Percentiles rank a stretch among this genome's conserved stretches.
Evolutionary conservation across 371 early-diverging fungal species (phyloP).

Genomic region (Blyttiomyces sp.): DNA sequence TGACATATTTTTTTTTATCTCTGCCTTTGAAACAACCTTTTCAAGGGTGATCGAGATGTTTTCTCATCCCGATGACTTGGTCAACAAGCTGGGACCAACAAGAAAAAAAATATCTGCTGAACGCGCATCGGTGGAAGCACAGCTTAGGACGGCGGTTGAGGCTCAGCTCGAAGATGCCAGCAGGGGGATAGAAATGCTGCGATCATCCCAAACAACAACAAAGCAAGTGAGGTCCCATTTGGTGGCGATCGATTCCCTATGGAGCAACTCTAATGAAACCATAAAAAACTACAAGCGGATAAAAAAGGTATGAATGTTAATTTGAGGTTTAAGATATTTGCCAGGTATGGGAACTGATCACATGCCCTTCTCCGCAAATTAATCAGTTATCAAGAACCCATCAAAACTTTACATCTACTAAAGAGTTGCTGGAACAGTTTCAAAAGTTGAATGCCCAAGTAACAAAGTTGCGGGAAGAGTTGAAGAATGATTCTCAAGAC

Average conservation of each 20-base stretch:
- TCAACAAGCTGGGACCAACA: constrained; percentile 72
- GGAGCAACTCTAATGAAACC: constrained; percentile 77
- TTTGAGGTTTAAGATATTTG: neutral
- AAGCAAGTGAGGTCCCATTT: constrained; percentile 67
- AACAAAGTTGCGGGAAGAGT: constrained; percentile 62
- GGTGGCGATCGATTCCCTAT: constrained; percentile 75
- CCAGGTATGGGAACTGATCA: neutral
- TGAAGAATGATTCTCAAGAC: constrained; percentile 63
- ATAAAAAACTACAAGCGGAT: constrained; percentile 85
- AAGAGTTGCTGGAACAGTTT: constrained; percentile 79
- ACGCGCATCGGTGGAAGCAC: constrained; percentile 90
- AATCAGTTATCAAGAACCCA: constrained; percentile 81
- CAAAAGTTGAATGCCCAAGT: constrained; percentile 80
- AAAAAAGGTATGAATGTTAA: constrained; percentile 59
- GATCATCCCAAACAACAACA: constrained; percentile 64
- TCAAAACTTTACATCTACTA: constrained; percentile 86
- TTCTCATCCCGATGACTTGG: constrained; percentile 89
- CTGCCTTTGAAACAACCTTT: neutral
- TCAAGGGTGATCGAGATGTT: constrained; percentile 10
- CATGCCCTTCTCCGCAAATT: neutral
- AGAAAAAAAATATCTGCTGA: constrained; percentile 82
- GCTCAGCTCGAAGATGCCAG: constrained; percentile 88
- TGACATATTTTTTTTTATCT: neutral
- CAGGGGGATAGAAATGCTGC: constrained; percentile 78
- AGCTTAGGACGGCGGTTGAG: constrained; percentile 90